A percentile compares a stretch with the other conserved stretches of the same genome.
Conservation (phyloP, 1,284 basidiomycete genomes). For the Ustilago trichophora region DNA sequence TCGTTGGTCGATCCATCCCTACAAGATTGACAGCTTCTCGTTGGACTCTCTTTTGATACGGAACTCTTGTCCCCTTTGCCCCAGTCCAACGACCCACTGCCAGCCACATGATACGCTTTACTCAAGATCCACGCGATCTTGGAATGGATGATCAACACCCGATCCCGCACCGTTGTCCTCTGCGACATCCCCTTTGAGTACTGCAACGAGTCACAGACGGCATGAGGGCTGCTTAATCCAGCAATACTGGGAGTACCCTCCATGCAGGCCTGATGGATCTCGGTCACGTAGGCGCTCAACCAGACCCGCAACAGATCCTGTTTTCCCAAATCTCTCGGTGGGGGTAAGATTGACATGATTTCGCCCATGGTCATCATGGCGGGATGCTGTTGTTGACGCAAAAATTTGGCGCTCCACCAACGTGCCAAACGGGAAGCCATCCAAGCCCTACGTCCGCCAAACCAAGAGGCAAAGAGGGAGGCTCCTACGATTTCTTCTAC, state of each 20-base stretch:
- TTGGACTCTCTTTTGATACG: slow-evolving; percentile 8
- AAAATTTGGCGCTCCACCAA: slow-evolving; percentile 39
- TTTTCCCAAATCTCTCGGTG: slow-evolving; percentile 32
- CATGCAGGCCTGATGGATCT: slow-evolving; percentile 37
- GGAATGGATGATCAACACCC: slow-evolving; percentile 26
- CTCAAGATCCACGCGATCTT: slow-evolving; percentile 33
- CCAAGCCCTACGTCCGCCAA: slow-evolving; percentile 30
- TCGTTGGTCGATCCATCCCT: slow-evolving; percentile 7
- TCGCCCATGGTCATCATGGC: slow-evolving; percentile 43
- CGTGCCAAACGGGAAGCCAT: slow-evolving; percentile 33
- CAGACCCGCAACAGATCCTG: slow-evolving; percentile 38
- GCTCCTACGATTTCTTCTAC: slow-evolving; percentile 38
- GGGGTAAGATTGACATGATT: slow-evolving; percentile 37
- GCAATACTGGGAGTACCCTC: slow-evolving; percentile 30
- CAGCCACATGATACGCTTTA: slow-evolving; percentile 31
- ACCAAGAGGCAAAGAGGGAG: slow-evolving; percentile 29
- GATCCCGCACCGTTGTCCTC: slow-evolving; percentile 25
- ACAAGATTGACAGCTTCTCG: slow-evolving; percentile 18
- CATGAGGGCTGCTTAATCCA: slow-evolving; percentile 16
- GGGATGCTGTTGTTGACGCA: slow-evolving; percentile 35
- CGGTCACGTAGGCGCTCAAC: slow-evolving; percentile 36
- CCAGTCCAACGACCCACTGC: slow-evolving; percentile 7
- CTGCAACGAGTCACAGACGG: slow-evolving; percentile 30
- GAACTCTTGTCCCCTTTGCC: slow-evolving; percentile 5
- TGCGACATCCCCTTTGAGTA: slow-evolving; percentile 21